Evolutionary conservation across 768 basidiomycete genomes (phyloP).

Genomic region (Leccinum barrowsii): DNA sequence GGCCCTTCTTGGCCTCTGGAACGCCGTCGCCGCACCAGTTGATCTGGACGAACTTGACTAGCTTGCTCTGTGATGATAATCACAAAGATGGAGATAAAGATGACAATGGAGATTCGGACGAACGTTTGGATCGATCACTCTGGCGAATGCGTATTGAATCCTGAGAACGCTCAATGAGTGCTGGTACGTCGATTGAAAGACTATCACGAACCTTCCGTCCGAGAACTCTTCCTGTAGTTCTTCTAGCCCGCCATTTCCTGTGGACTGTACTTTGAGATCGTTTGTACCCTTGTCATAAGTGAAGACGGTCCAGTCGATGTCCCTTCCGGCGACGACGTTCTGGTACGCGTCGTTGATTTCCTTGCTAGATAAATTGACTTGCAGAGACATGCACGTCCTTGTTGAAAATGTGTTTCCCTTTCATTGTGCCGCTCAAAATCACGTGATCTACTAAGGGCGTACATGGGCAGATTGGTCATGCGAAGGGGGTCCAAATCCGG

Average conservation of each 20-base stretch:
- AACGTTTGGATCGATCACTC: conserved; percentile 84
- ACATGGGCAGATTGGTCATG: no score
- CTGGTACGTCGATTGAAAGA: neutral
- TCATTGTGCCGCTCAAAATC: neutral
- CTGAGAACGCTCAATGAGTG: conserved; percentile 37
- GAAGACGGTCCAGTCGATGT: conserved; percentile 75
- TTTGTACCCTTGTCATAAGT: conserved; percentile 81
- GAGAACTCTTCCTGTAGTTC: conserved; percentile 94
- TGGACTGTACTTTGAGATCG: conserved; percentile 83
- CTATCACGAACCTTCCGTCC: conserved; percentile 69
- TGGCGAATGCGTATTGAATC: conserved; percentile 89
- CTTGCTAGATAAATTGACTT: conserved; percentile 71
- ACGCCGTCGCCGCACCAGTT: conserved; percentile 99
- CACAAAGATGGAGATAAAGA: neutral
- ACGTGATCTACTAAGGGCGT: conserved; percentile 11
- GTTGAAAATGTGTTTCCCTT: no score
- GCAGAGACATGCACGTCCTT: conserved; percentile 58
- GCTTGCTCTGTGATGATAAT: conserved; percentile 51
- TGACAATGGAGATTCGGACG: conserved; percentile 16
- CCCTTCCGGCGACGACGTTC: conserved; percentile 61
- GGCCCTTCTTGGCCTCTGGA: conserved; percentile 85
- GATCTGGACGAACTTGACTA: conserved; percentile 92
- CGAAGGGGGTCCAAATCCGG: no score
- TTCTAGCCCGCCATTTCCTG: conserved; percentile 84
- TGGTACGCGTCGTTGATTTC: conserved; percentile 75